A percentile compares a stretch with the other conserved stretches of the same genome.
Conservation (phyloP, 345 rosid genomes). For the Salix udensis region DNA sequence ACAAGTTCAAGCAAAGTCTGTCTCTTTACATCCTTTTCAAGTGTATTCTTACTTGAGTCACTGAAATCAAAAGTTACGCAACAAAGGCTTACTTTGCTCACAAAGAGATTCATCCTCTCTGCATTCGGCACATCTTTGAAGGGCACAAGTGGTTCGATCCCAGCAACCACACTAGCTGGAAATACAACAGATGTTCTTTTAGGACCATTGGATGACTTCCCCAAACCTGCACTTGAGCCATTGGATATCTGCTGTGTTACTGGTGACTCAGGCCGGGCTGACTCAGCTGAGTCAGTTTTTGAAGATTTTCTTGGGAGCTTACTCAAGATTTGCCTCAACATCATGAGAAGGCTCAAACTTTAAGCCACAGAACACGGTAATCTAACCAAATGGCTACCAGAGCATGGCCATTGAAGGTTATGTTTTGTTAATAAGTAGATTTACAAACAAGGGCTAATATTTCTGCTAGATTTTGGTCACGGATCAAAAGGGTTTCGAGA, state of each 20-base stretch:
- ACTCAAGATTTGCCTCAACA: constrained; percentile 72
- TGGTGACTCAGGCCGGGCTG: constrained; percentile 34
- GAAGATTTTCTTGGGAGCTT: constrained; percentile 65
- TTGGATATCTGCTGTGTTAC: constrained; percentile 35
- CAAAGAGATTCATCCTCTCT: constrained; percentile 75
- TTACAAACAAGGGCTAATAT: neutral
- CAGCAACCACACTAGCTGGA: constrained; percentile 71
- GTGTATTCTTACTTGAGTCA: constrained; percentile 56
- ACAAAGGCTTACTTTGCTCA: constrained; percentile 86
- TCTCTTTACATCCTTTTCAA: constrained; percentile 77
- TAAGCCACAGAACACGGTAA: neutral
- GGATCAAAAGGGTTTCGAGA: constrained; percentile 29
- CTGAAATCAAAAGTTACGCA: constrained; percentile 81
- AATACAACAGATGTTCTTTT: constrained; percentile 72
- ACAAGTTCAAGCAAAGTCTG: constrained; percentile 72
- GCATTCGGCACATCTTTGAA: constrained; percentile 68
- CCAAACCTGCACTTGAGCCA: constrained; percentile 30
- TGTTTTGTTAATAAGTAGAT: constrained; percentile 7
- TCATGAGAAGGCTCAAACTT: constrained; percentile 15
- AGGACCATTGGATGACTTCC: constrained; percentile 14
- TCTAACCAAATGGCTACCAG: constrained; percentile 4
- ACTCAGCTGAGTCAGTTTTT: constrained; percentile 49
- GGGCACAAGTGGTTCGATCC: constrained; percentile 77
- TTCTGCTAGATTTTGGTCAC: constrained; percentile 22
- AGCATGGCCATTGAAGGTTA: constrained; percentile 10